Base-by-base conservation (phyloP, 345 rosid species). In the Populus ilicifolia region DNA sequence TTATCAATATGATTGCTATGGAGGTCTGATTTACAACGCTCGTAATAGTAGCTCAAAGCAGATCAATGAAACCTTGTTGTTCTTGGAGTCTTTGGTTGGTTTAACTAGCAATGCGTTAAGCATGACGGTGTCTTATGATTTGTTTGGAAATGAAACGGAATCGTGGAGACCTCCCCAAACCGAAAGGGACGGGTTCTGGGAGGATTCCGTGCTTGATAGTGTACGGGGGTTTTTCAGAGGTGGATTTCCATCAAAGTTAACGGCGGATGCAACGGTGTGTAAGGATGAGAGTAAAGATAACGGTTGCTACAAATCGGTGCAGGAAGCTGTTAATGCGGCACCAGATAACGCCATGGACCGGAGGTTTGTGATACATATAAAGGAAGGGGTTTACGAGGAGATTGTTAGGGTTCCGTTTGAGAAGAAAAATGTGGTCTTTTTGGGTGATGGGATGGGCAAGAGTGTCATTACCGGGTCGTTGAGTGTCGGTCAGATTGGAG, bases 391-490 rank as follows among this genome's bases (percentile, higher is more conserved):
- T 1, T 95, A 95, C 23, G 87, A 90, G 70, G 99, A 95, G 86
- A 89, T 78, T 27, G 92, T 95, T 36, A 85, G 90, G 78, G 86
- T 95, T 74, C 89, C 91, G 74, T 75, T 91, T 78, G 90, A 87
- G 87, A 95, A 90, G 86, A 93, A 80, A 81, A 90, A 92, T 78
- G 91, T 95, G 4, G 97, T 91, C 50, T 89, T 93, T 52, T 46
- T 90, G n/a, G 99, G 99, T 0, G 98, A 91, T 9, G 98, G 98
- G 36, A 88, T 83, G 84, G 96, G 97, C 71, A 91, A 89, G 84
- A 90, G 97, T 20, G 88, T 95, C 48, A 91, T 93, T 75, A 87
- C 94, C 6, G 94, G 93, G 4, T 83, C 91, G 5, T 66, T 85
- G 25, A 84, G 75, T 62, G 96, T 80, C 23, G 93, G 90, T 0